phyloP scores from a whole-genome alignment of 352 stramenopile species.

The Globisporangium spinosum region DNA sequence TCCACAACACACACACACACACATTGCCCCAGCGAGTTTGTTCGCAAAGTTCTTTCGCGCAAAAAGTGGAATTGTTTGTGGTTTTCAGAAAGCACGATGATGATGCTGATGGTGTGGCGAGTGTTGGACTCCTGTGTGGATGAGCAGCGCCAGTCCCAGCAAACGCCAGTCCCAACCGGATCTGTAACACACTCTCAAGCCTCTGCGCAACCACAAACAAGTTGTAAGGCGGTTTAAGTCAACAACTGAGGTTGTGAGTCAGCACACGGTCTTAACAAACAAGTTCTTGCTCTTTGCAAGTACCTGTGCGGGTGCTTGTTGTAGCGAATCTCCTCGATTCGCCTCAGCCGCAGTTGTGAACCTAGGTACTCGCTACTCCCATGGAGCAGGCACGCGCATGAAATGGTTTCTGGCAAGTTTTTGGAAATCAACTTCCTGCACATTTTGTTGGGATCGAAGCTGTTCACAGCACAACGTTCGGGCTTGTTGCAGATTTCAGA shows the following conservation, averaged over 20 bases:
- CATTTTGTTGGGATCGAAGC: not conserved
- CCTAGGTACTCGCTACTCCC: no score
- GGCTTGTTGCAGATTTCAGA: not conserved
- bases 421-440: no score
- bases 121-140: not conserved
- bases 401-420: no score
- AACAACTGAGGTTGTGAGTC: not conserved
- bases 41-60: slow-evolving; percentile 3
- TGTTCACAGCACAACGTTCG: not conserved
- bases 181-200: not conserved
- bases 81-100: not conserved
- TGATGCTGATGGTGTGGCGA: not conserved
- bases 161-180: not conserved
- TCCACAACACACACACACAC: not conserved
- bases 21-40: not conserved
- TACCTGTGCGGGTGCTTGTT: no score
- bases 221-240: not conserved
- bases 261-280: not conserved
- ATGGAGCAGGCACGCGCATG: no score
- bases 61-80: not conserved
- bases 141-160: not conserved
- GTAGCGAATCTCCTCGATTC: no score
- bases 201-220: not conserved
- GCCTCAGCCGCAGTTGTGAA: no score
- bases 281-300: no score